Percentiles rank a stretch among this genome's conserved stretches.
Evolutionary conservation across 768 basidiomycete genomes (phyloP).

Genomic region (Podaxis sp.): DNA sequence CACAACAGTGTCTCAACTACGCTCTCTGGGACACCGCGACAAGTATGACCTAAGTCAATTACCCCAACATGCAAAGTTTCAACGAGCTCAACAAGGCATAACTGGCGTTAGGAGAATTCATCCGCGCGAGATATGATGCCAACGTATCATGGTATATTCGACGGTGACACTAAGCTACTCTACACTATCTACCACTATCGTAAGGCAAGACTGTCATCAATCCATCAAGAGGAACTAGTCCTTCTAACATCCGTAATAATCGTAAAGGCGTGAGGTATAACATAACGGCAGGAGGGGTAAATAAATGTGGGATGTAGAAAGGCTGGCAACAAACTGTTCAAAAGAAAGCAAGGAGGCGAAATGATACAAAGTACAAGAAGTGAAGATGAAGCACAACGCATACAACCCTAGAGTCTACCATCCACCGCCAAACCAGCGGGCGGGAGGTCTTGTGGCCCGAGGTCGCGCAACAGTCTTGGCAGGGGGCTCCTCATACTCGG

Average conservation of each 20-base stretch:
- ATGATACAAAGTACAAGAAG: slow-evolving; percentile 23
- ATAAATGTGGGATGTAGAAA: background rate
- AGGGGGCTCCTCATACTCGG: slow-evolving; percentile 51
- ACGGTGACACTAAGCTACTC: slow-evolving; percentile 26
- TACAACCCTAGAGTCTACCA: slow-evolving; percentile 41
- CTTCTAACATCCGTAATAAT: slow-evolving; percentile 12
- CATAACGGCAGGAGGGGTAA: background rate
- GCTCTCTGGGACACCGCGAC: too few relatives aligned
- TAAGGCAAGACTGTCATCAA: slow-evolving; percentile 16
- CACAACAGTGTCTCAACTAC: too few relatives aligned
- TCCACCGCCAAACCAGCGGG: slow-evolving; percentile 57
- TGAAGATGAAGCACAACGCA: slow-evolving; percentile 18
- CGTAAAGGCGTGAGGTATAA: slow-evolving; percentile 7
- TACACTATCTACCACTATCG: slow-evolving; percentile 37
- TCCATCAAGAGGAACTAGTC: slow-evolving; percentile 15
- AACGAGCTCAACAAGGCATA: background rate
- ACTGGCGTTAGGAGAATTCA: background rate
- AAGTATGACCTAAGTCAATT: too few relatives aligned
- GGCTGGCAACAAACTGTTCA: background rate
- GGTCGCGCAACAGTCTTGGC: slow-evolving; percentile 36
- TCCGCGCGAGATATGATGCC: background rate
- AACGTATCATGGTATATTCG: slow-evolving; percentile 9
- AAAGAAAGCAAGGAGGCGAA: slow-evolving; percentile 6
- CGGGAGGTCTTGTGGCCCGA: slow-evolving; percentile 39
- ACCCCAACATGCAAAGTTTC: too few relatives aligned